Evolutionary conservation across 2,329 filamentous ascomycete genomes (phyloP).

Genomic region (Sporothrix euskadiensis): DNA sequence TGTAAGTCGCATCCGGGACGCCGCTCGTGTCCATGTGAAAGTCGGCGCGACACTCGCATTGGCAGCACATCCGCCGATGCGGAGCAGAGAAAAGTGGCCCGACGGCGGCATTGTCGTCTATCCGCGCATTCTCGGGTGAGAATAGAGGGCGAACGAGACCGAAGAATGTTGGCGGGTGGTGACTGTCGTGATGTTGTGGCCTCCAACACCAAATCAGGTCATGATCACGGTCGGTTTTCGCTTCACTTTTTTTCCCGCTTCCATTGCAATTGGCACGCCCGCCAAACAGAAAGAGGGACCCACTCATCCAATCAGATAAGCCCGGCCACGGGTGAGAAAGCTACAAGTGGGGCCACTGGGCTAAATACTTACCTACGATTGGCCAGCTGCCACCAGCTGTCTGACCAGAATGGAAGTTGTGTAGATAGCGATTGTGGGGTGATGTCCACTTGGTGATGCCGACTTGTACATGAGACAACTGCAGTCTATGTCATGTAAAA

Average conservation of each 20-base stretch:
- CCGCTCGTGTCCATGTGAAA: not conserved
- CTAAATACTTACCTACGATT: not conserved
- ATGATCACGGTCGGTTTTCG: slow-evolving; percentile 1
- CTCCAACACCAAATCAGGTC: not conserved
- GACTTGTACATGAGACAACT: not conserved
- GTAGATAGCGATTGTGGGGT: not conserved
- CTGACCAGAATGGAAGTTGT: not conserved
- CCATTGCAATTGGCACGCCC: not conserved
- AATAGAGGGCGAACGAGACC: not conserved
- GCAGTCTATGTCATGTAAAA: no score
- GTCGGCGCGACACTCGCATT: not conserved
- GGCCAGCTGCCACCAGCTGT: not conserved
- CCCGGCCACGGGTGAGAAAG: not conserved
- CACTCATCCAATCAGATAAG: slow-evolving; percentile 19
- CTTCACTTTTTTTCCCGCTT: not conserved
- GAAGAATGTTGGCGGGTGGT: not conserved
- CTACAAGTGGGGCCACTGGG: not conserved
- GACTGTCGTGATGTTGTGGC: not conserved
- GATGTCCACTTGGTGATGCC: not conserved
- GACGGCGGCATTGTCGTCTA: slow-evolving; percentile 38
- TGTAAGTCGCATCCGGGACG: no score
- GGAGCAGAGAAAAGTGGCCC: slow-evolving; percentile 42
- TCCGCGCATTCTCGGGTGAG: not conserved
- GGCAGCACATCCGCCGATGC: slow-evolving; percentile 17
- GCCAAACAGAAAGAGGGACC: not conserved